Evolutionary conservation across 495 filamentous ascomycete genomes (phyloP).

Genomic region (Bacidia gigantensis): DNA sequence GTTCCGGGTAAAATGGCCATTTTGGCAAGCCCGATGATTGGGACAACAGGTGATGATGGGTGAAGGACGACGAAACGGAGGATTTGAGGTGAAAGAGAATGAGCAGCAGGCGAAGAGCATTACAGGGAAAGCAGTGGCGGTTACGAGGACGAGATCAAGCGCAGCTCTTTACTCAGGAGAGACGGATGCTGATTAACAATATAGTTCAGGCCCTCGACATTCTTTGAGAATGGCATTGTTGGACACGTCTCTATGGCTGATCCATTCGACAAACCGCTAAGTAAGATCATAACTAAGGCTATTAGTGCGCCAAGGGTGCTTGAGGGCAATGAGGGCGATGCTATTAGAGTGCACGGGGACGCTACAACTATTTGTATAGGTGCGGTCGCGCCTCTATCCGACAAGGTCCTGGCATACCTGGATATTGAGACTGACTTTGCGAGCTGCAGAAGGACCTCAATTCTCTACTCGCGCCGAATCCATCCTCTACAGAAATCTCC

Average conservation of each 20-base stretch:
- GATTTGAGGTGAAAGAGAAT: too few species aligned
- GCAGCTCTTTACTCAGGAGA: too few species aligned
- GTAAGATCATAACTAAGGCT: conserved; percentile 45
- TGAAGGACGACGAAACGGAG: too few species aligned
- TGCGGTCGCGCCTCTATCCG: conserved; percentile 24
- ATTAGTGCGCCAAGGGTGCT: conserved; percentile 40
- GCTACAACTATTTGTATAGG: conserved; percentile 86
- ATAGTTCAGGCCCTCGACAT: conserved; percentile 69
- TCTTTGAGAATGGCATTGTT: conserved; percentile 87
- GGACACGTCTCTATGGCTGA: conserved; percentile 93
- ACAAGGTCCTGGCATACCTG: neutral
- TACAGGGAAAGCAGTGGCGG: too few species aligned
- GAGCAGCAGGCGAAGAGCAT: too few species aligned
- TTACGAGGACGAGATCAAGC: too few species aligned
- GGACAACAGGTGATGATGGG: too few species aligned
- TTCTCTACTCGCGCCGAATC: conserved; percentile 97
- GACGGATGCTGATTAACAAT: neutral
- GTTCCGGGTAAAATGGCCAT: too few species aligned
- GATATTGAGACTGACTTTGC: too few species aligned
- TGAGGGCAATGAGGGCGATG: conserved; percentile 68
- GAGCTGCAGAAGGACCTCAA: conserved; percentile 63
- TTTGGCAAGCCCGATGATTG: too few species aligned
- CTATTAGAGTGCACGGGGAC: conserved; percentile 59
- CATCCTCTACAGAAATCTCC: conserved; percentile 84
- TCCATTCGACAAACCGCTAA: conserved; percentile 74